A percentile compares a stretch with the other conserved stretches of the same genome.
Evolutionary conservation across 148 eudicot species (phyloP).

Genomic region (Spergularia marina): DNA sequence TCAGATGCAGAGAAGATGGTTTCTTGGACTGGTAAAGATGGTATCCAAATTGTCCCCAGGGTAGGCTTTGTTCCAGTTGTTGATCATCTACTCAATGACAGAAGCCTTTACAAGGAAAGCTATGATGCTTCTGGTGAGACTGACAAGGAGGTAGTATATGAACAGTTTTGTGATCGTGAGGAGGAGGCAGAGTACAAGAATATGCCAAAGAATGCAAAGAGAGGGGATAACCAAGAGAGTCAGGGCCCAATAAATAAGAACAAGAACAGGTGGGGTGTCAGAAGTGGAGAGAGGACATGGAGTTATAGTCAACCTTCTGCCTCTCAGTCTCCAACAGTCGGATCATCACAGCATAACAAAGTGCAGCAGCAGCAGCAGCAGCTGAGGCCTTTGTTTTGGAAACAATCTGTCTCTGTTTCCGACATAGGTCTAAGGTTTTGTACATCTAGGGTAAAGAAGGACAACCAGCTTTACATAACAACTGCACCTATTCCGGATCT

Average conservation of each 20-base stretch:
- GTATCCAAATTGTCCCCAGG: constrained; percentile 52
- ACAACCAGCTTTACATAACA: constrained; percentile 71
- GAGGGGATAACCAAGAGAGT: constrained; percentile 48
- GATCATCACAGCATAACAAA: constrained; percentile 27
- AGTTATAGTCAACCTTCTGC: constrained; percentile 31
- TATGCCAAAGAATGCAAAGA: constrained; percentile 64
- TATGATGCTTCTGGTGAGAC: constrained; percentile 92
- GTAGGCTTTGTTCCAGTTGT: constrained; percentile 79
- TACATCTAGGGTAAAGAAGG: constrained; percentile 71
- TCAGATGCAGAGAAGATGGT: constrained; percentile 54
- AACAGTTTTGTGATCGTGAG: constrained; percentile 92
- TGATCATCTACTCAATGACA: constrained; percentile 60
- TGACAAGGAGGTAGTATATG: constrained; percentile 75
- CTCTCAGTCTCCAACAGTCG: constrained; percentile 20
- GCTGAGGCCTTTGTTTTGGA: no score
- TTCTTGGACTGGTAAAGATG: constrained; percentile 50
- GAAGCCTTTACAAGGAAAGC: constrained; percentile 75
- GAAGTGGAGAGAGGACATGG: constrained; percentile 34
- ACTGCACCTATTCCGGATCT: constrained; percentile 94
- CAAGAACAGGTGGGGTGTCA: constrained; percentile 44
- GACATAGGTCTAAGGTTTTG: no score
- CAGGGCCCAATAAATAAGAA: constrained; percentile 39
- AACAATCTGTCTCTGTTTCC: no score
- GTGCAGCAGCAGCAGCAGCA: constrained; percentile 29
- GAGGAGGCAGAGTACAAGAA: constrained; percentile 79